Percentiles rank a stretch among this genome's conserved stretches.
phyloP scores from a whole-genome alignment of 805 yeast genomes.

The Blastobotrys terrestris region DNA sequence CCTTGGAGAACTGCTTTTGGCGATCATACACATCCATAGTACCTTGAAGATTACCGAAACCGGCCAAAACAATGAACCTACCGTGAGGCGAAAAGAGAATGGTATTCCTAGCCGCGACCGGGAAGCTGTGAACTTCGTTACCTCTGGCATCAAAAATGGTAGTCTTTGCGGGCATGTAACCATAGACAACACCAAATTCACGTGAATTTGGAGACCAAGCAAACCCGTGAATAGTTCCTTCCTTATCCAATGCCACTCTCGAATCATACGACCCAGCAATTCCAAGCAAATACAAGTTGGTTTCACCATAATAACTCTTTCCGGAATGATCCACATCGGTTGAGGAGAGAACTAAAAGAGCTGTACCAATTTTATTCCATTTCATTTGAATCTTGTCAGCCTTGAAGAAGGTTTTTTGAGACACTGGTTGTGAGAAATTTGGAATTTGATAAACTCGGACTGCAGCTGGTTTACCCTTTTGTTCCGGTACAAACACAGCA shows the following conservation, averaged over 20 bases:
- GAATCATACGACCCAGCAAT: constrained; percentile 90
- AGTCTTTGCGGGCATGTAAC: constrained; percentile 95
- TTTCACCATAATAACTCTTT: constrained; percentile 94
- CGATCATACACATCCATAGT: constrained; percentile 93
- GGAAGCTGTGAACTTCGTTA: constrained; percentile 72
- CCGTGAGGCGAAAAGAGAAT: constrained; percentile 92
- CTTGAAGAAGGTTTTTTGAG: constrained; percentile 85
- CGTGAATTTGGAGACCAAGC: constrained; percentile 96
- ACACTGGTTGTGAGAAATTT: constrained; percentile 66
- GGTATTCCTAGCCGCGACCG: constrained; percentile 85
- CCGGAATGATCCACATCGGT: constrained; percentile 94
- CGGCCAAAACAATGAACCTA: constrained; percentile 84
- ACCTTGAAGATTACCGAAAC: constrained; percentile 97
- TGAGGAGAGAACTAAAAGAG: constrained; percentile 84
- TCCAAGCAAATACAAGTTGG: constrained; percentile 82
- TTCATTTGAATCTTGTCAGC: constrained; percentile 88
- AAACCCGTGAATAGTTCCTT: constrained; percentile 96
- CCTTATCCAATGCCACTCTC: constrained; percentile 78
- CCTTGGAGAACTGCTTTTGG: constrained; percentile 71
- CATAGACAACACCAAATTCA: constrained; percentile 96
- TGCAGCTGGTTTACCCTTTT: constrained; percentile 80
- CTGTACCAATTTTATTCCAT: constrained; percentile 95
- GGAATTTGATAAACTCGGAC: constrained; percentile 81
- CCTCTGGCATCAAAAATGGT: constrained; percentile 94
- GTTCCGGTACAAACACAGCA: constrained; percentile 86